Evolutionary conservation across 2,329 filamentous ascomycete genomes (phyloP), one percentile per base, ranked within the genome.

Genomic region (Penicillium sp.): DNA sequence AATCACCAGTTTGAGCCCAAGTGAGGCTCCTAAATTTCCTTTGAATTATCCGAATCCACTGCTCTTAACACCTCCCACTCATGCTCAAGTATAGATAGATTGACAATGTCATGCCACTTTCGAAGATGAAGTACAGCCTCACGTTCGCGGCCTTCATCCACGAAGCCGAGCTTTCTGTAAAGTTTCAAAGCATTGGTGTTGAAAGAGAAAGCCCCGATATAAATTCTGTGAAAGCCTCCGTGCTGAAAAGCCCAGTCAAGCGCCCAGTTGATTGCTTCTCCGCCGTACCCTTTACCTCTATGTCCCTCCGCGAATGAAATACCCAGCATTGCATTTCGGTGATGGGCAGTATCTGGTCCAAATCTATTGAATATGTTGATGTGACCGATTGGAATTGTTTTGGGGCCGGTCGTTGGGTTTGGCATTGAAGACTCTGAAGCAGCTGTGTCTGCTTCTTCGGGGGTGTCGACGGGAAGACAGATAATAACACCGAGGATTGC

Each of bases 231-330:
- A 24, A 56, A 18, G 3, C 49, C 57, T 27, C 18, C 43, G 22
- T 47, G 31, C 18, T 29, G 46, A 39, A 60, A 60, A 8, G 48
- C 57, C 57, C 57, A 60, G 13, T 58, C 48, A 16, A 60, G 14
- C 5, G 29, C 47, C 57, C 57, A 60, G 7, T 56, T 44, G 8
- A 60, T 58, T 13, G 57, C 55, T 44, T 60, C 57, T 8, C 55
- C 50, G 5, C 57, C 57, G 29, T 54, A 58, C 8, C 57, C 57
- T 5, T 46, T 29, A 0, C 49, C 47, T 2, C 49, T 55, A 9
- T 43, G 47, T 5, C 22, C 45, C 10, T 43, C 22, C 2, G 43
- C 49, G 18, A 58, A 43, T 1, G 53, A 54, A 8, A 60, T 40
- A 11, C 46, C 47, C 18, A 54, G 14, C 46, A 22, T 50, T 4